Evolutionary conservation across 75 land plant genomes (phyloP), one percentile per base, ranked within the genome.

Genomic region (Cunninghamia lanceolata): DNA sequence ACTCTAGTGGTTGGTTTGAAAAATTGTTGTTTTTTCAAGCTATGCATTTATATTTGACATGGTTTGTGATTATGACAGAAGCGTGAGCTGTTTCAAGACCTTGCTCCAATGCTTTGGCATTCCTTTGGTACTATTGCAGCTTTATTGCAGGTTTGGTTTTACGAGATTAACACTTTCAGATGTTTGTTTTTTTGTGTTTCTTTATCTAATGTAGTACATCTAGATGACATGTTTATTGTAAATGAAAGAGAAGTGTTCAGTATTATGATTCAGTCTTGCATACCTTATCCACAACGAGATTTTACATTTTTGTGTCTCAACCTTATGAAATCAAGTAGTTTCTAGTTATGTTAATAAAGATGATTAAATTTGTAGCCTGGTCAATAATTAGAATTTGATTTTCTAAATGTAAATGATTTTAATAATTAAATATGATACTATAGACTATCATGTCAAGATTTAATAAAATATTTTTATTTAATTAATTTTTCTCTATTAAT

Each of bases 121-220:
- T 96, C 99, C 25, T 96, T 93, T 93, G 98, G 99, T 35, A 96
- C 97, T 28, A 91, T 98, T 88, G 96, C 99, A 85, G 96, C 96
- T 43, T 92, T 98, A 40, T 80, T 98, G 71, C 99, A 98, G 99
- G 99, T 98, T 82, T 88, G 85, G 14, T 28, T 86, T 34, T 82
- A 28, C 28, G 11, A 28, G 30, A 63, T 8, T n/a, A 5, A 9
- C 68, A 59, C 78, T 34, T 52, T 59, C 13, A 21, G 2, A 14
- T 36, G 25, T 84, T 83, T 32, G 25, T 21, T 21, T 83, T 11
- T 73, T 32, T 11, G 34, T 73, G 36, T 32, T 73, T 73, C 68
- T 63, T 63, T 63, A 8, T 63, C 11, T 10, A 73, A 66, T 25
- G 0, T 66, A 28, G 70, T 28, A 66, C 2, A 13, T 34, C n/a